Evolutionary conservation across 2,329 filamentous ascomycete species (phyloP).

Genomic region (Metarhizium rileyi): DNA sequence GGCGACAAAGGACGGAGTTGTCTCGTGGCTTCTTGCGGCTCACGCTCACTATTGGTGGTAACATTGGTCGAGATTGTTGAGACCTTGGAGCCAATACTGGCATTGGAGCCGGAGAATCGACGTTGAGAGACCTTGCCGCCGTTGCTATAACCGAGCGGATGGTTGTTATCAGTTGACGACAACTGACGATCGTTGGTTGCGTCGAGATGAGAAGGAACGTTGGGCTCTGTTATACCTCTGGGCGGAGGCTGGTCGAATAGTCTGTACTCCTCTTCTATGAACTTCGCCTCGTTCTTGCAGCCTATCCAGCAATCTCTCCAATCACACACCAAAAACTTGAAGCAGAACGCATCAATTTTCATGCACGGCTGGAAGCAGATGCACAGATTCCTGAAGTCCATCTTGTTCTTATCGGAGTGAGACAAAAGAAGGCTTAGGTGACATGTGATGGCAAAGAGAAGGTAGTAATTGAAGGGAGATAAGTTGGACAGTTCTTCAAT

Average conservation of each 20-base stretch:
- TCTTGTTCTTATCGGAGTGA: constrained; percentile 93
- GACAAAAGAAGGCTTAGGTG: constrained; percentile 86
- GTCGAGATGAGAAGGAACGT: constrained; percentile 16
- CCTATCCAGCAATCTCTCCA: constrained; percentile 98
- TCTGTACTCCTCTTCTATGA: constrained; percentile 58
- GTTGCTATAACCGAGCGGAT: constrained; percentile 30
- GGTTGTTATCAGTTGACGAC: constrained; percentile 58
- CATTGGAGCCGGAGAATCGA: constrained; percentile 30
- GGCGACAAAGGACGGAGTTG: constrained; percentile 51
- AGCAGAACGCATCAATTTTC: constrained; percentile 91
- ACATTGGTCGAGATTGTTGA: constrained; percentile 36
- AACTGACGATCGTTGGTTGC: constrained; percentile 11
- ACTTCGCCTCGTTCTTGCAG: constrained; percentile 80
- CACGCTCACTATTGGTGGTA: constrained; percentile 32
- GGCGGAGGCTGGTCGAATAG: constrained; percentile 50
- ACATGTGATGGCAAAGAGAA: constrained; percentile 94
- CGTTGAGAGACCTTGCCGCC: constrained; percentile 34
- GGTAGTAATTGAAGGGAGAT: constrained; percentile 96
- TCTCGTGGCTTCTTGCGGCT: constrained; percentile 16
- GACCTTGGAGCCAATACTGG: constrained; percentile 31
- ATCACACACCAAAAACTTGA: constrained; percentile 88
- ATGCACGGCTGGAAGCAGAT: constrained; percentile 97
- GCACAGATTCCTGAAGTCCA: constrained; percentile 92
- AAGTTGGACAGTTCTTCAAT: constrained; percentile 87
- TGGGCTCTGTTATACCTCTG: constrained; percentile 32